A percentile compares a stretch with the other conserved stretches of the same genome.
Evolutionary conservation across 1,284 basidiomycete genomes (phyloP).

Genomic region (Nidula niveotomentosa): DNA sequence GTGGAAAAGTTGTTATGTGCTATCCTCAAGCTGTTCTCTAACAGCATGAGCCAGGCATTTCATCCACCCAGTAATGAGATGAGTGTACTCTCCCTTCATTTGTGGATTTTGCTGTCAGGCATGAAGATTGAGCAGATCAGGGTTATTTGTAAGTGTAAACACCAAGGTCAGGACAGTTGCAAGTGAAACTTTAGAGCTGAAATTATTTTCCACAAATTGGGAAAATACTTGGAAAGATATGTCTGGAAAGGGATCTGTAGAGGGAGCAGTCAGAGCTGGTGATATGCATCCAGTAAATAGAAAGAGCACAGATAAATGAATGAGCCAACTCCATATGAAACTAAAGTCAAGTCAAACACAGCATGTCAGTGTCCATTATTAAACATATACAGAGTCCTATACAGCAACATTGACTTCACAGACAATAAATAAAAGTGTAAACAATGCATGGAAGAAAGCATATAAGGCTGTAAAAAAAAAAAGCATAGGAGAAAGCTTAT

Average conservation of each 20-base stretch:
- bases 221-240: slow-evolving; percentile 8
- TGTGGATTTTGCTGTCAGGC: background rate
- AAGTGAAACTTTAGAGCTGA: slow-evolving; percentile 6
- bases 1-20: no score
- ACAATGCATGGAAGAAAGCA: background rate
- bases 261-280: background rate
- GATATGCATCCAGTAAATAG: background rate
- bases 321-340: no score
- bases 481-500: background rate
- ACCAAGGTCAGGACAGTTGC: slow-evolving; percentile 7
- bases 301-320: background rate
- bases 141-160: slow-evolving; percentile 8
- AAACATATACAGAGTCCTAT: background rate
- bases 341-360: no score
- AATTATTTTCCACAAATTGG: slow-evolving; percentile 5
- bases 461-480: background rate
- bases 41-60: background rate
- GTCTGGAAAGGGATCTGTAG: slow-evolving; percentile 6
- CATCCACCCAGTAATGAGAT: background rate
- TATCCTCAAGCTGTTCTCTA: no score
- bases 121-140: slow-evolving; percentile 6
- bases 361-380: no score
- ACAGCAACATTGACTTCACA: background rate
- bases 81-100: background rate
- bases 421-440: background rate